These are phyloP conservation scores for Neotropicomus parvogracilis DNA, from an alignment of 1,284 basidiomycete species.

Conservation along the genomic window DNA sequence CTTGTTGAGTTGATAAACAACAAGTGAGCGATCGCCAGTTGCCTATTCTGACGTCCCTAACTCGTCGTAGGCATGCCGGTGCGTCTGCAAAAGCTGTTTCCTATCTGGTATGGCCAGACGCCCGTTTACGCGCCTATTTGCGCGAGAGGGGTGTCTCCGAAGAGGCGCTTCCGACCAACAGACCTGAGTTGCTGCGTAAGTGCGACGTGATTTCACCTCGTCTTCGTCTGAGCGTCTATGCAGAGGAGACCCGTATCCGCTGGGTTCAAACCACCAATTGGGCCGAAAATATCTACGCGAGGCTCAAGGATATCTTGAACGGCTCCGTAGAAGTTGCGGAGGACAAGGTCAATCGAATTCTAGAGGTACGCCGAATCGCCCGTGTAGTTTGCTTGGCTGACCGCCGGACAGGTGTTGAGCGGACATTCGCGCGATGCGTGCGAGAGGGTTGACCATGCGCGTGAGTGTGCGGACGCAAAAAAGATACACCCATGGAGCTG, in stretches of 20 bases:
- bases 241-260: slow-evolving; percentile 74
- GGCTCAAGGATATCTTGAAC: slow-evolving; percentile 60
- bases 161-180: slow-evolving; percentile 54
- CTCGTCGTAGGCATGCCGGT: slow-evolving; percentile 16
- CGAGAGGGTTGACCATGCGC: slow-evolving; percentile 11
- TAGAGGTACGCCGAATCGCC: slow-evolving; percentile 27
- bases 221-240: slow-evolving; percentile 1
- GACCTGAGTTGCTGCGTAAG: slow-evolving; percentile 70
- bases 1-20: slow-evolving; percentile 63
- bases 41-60: neutral
- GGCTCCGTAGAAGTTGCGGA: slow-evolving; percentile 64
- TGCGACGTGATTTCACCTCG: slow-evolving; percentile 9
- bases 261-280: slow-evolving; percentile 63
- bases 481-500: slow-evolving; percentile 18
- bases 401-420: slow-evolving; percentile 34
- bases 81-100: slow-evolving; percentile 44
- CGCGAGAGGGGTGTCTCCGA: slow-evolving; percentile 72
- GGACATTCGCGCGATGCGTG: slow-evolving; percentile 21
- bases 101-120: slow-evolving; percentile 87
- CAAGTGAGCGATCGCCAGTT: slow-evolving; percentile 43
- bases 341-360: slow-evolving; percentile 53
- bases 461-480: slow-evolving; percentile 18
- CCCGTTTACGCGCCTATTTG: slow-evolving; percentile 80
- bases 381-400: neutral
- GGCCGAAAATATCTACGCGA: slow-evolving; percentile 55